Base-by-base conservation (phyloP, 2,329 filamentous ascomycete genomes). In the Aureobasidium vineae region DNA sequence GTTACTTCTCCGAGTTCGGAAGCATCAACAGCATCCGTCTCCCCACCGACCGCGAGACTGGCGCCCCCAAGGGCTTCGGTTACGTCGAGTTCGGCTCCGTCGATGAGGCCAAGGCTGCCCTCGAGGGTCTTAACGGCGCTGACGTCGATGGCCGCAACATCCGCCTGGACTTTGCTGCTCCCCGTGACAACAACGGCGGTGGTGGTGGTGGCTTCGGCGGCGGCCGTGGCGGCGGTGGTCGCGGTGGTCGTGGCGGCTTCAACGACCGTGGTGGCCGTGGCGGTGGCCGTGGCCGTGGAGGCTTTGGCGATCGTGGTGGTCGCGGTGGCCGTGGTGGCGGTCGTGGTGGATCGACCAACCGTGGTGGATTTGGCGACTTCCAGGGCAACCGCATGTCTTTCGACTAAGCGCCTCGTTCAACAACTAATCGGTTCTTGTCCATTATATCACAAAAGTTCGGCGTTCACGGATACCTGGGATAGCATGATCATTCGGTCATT, bases 31-130 rank as follows among this genome's bases (percentile, higher is more conserved):
- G 90, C 76, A 87, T 97, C 73, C 90, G 92, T 75, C 88, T 97
- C 69, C 93, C 93, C 61, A 97, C 93, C 68, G 91, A 97, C 77
- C 87, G 88, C 77, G 92, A 96, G 69, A 87, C 87, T 69, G 92
- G 92, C 70, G 86, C 88, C 72, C 88, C 89, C 76, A 97, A 97
- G 88, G 93, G 93, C 67, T 97, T 96, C 79, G 93, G 91, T 65
- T 97, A 97, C 77, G 89, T 97, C 70, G 88, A 89, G 75, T 97
- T 94, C 83, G 81, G 82, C 72, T 90, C 89, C 21, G 78, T 95
- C 69, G 92, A 96, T 33, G 92, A 97, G 73, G 91, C 93, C 73
- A 90, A 89, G 80, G 80, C 82, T 73, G 93, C 88, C 28, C 86
- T 91, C 72, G 83, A 89, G 72, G 81, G 83, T 66, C 84, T 91